A percentile compares a stretch with the other conserved stretches of the same genome.
phyloP scores from a whole-genome alignment of 2,329 filamentous ascomycete species.

The Fusarium proliferatum region DNA sequence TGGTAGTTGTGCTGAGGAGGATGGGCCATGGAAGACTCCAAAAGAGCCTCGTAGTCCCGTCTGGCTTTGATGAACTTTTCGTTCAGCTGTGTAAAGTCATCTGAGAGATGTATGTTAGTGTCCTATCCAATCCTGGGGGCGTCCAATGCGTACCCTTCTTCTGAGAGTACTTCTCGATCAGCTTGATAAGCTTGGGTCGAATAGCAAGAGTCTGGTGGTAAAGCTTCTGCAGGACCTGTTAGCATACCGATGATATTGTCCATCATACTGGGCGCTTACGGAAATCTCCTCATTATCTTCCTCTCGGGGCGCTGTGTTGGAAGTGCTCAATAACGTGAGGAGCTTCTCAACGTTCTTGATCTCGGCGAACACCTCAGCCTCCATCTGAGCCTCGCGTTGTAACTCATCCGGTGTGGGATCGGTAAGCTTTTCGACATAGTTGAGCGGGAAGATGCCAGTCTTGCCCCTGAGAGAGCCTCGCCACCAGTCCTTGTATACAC shows the following conservation, averaged over 20 bases:
- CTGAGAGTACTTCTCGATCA: conserved; percentile 99
- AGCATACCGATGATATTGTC: conserved; percentile 39
- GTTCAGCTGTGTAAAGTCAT: conserved; percentile 98
- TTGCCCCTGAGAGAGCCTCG: conserved; percentile 93
- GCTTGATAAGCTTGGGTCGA: conserved; percentile 93
- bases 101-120: conserved; percentile 1
- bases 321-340: conserved; percentile 89
- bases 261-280: conserved; percentile 55
- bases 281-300: conserved; percentile 98
- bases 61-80: conserved; percentile 99
- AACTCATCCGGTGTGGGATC: conserved; percentile 95
- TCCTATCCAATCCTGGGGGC: neutral
- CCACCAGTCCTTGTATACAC: conserved; percentile 99
- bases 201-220: conserved; percentile 97
- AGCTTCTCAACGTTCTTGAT: conserved; percentile 76
- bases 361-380: conserved; percentile 75
- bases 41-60: conserved; percentile 93
- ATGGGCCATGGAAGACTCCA: conserved; percentile 96
- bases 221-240: conserved; percentile 64
- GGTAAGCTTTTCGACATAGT: conserved; percentile 97
- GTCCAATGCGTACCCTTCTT: conserved; percentile 76
- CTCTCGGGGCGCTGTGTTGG: conserved; percentile 80
- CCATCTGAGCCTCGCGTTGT: conserved; percentile 95
- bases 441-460: conserved; percentile 97
- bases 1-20: conserved; percentile 84